Percentiles rank a stretch among this genome's conserved stretches.
Evolutionary conservation across 208 protist genomes (phyloP).

Genomic region (Acanthamoeba divionensis): DNA sequence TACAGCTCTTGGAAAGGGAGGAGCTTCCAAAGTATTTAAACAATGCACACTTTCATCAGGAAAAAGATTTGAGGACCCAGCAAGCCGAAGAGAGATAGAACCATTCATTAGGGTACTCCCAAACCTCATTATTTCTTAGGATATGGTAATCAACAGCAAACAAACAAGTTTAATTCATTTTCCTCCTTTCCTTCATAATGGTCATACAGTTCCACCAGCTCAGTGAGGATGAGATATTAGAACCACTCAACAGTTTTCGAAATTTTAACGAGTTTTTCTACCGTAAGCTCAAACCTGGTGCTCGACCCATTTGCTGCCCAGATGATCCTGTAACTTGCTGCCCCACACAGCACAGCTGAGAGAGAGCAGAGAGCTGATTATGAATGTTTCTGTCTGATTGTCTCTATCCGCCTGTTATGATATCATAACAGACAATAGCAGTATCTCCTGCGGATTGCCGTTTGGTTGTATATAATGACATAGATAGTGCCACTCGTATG

Average conservation of each 20-base stretch:
- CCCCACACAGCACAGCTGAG: background rate
- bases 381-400: too few species aligned
- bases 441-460: constrained; percentile 53
- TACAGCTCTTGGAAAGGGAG: background rate
- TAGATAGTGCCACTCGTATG: background rate
- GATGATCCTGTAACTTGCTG: constrained; percentile 33
- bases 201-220: too few species aligned
- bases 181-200: too few species aligned
- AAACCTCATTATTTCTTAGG: too few species aligned
- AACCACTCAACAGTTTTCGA: background rate
- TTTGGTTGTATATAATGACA: background rate
- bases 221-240: too few species aligned
- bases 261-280: constrained; percentile 60
- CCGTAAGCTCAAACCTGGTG: constrained; percentile 16
- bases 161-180: too few species aligned
- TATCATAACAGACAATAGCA: constrained; percentile 17
- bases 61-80: background rate
- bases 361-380: too few species aligned
- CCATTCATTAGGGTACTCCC: background rate
- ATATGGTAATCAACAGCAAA: too few species aligned
- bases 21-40: background rate
- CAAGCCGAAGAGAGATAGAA: background rate
- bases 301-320: background rate
- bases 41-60: background rate
- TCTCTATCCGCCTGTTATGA: too few species aligned